Percentiles rank a stretch among this genome's conserved stretches.
These are phyloP conservation scores for Pouteria campechiana DNA, from an alignment of 179 eudicot species.

Conservation along the genomic window DNA sequence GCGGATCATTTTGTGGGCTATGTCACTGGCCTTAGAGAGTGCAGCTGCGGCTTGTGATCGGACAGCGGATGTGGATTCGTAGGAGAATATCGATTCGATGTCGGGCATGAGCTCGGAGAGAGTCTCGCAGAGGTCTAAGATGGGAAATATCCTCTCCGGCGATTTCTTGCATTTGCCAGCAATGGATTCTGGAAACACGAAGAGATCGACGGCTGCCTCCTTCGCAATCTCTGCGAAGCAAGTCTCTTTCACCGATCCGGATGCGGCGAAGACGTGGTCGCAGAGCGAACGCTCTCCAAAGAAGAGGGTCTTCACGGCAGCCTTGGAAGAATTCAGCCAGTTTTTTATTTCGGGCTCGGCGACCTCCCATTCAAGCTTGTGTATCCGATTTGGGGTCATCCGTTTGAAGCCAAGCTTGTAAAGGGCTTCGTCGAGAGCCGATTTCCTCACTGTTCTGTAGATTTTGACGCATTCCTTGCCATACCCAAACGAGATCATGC, in stretches of 20 bases:
- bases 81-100: conserved; percentile 28
- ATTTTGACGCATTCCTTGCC: conserved; percentile 9
- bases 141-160: conserved; percentile 11
- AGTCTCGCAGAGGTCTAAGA: conserved; percentile 19
- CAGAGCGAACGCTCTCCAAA: conserved; percentile 4
- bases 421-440: conserved; percentile 3
- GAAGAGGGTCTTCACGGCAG: conserved; percentile 5
- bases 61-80: conserved; percentile 7
- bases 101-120: conserved; percentile 21
- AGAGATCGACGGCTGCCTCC: neutral
- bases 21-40: conserved; percentile 7
- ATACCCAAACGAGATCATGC: conserved; percentile 9
- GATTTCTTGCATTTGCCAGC: conserved; percentile 23
- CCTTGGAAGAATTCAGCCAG: conserved; percentile 2
- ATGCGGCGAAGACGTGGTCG: conserved; percentile 7
- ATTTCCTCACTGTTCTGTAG: conserved; percentile 2
- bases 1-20: conserved; percentile 5
- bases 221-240: conserved; percentile 3
- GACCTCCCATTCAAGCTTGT: conserved; percentile 1
- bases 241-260: neutral
- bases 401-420: conserved; percentile 2
- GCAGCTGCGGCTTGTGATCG: conserved; percentile 21
- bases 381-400: neutral
- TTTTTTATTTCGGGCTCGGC: conserved; percentile 2
- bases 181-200: conserved; percentile 1